Evolutionary conservation across 768 basidiomycete genomes (phyloP).

Genomic region (Panaeolus papilionaceus): DNA sequence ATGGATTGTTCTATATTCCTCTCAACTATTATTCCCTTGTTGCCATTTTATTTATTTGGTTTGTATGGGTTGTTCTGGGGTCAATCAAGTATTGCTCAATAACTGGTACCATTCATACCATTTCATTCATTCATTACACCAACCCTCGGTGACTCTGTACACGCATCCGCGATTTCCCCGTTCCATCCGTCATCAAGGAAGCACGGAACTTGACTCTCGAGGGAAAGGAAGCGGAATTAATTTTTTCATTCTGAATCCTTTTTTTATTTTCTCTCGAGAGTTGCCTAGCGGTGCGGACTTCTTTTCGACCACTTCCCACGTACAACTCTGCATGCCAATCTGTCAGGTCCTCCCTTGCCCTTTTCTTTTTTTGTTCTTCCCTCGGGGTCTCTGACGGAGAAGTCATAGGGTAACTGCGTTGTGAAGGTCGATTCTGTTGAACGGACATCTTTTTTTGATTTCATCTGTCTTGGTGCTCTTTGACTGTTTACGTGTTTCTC

Average conservation of each 20-base stretch:
- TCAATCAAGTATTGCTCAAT: background rate
- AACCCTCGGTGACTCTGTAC: slow-evolving; percentile 2
- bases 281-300: slow-evolving; percentile 8
- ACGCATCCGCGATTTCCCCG: slow-evolving; percentile 10
- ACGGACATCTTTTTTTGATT: slow-evolving; percentile 2
- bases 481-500: slow-evolving; percentile 1
- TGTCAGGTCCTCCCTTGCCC: background rate
- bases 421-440: background rate
- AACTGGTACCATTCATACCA: background rate
- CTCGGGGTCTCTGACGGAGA: background rate
- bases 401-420: background rate
- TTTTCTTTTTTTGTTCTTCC: background rate
- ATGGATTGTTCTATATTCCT: background rate
- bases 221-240: slow-evolving; percentile 13
- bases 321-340: background rate
- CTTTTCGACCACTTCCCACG: slow-evolving; percentile 1
- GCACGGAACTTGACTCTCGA: slow-evolving; percentile 3
- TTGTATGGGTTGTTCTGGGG: background rate
- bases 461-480: background rate
- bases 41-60: background rate
- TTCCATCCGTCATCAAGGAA: slow-evolving; percentile 14
- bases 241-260: background rate
- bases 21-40: background rate
- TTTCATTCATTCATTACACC: slow-evolving; percentile 7
- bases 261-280: background rate